A percentile compares a stretch with the other conserved stretches of the same genome.
Conservation (phyloP, 495 filamentous ascomycete genomes). For the Hypoxylon cercidicola region DNA sequence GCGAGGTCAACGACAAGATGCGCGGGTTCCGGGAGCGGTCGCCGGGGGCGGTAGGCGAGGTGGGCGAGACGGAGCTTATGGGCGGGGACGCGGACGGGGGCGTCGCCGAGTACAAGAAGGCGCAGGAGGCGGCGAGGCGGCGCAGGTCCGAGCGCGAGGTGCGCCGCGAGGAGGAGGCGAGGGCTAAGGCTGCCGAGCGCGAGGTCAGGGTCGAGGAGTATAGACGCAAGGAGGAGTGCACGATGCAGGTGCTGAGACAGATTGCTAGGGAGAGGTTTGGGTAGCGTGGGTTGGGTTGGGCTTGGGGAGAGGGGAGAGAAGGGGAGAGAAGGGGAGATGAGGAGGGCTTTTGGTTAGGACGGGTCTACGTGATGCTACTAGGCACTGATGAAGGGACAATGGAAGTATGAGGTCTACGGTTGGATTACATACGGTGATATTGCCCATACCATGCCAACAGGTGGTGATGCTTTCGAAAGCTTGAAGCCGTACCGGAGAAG, state of each 20-base stretch:
- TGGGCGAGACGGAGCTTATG: slow-evolving; percentile 69
- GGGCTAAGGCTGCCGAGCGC: slow-evolving; percentile 69
- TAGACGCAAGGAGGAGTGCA: slow-evolving; percentile 69
- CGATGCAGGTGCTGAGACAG: slow-evolving; percentile 71
- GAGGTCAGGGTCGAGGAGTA: slow-evolving; percentile 69
- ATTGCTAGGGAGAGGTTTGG: slow-evolving; percentile 72
- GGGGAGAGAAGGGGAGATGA: too few species aligned
- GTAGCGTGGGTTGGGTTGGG: slow-evolving; percentile 1
- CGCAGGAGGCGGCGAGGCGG: slow-evolving; percentile 63
- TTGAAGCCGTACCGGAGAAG: too few species aligned
- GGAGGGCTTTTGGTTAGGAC: too few species aligned
- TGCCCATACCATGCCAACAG: too few species aligned
- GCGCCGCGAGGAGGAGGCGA: slow-evolving; percentile 69
- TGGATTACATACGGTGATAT: too few species aligned
- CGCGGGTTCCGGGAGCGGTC: slow-evolving; percentile 68
- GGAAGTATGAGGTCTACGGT: too few species aligned
- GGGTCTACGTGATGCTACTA: too few species aligned
- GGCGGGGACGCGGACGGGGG: slow-evolving; percentile 66
- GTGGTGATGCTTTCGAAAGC: too few species aligned
- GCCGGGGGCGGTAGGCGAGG: slow-evolving; percentile 59
- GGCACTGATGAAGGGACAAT: too few species aligned
- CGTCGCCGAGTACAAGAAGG: slow-evolving; percentile 66
- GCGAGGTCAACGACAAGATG: slow-evolving; percentile 66
- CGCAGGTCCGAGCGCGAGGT: slow-evolving; percentile 74
- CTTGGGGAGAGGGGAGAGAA: too few species aligned